Base-by-base conservation (phyloP, 1,284 basidiomycete genomes). In the Gyrodon tennesseensis region DNA sequence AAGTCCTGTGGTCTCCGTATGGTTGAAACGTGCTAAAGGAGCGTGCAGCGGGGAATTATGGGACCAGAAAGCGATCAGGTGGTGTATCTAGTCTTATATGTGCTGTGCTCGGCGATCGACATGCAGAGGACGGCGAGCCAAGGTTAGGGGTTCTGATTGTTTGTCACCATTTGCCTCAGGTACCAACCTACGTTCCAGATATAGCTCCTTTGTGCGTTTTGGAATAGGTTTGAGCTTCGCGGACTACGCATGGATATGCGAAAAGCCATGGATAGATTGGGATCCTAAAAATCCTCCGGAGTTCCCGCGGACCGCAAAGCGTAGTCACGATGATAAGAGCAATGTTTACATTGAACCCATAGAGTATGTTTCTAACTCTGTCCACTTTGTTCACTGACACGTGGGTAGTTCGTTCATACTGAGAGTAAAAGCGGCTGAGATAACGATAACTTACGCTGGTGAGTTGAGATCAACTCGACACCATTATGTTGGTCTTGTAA, bases 391-490 rank as follows among this genome's bases (percentile, higher is more conserved):
- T 29, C 31, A 56, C 62, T 62, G 54, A 70, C 63, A 56, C 34
- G 23, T 39, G 51, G 39, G 9, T 61, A 93, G 92, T 65, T 93
- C 92, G 0, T 94, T 94, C 76, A 90, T 97, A 41, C 69, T 97
- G 67, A 91, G 91, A 70, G 86, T 97, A 62, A 97, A 97, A 76
- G 95, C 92, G 0, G 91, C 94, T 0, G 94, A 96, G 74, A 91
- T 97, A 60, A 86, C 86, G n/a, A n/a, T n/a, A n/a, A n/a, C n/a
- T 3, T 79, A 82, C 18, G 84, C 91, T 25, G 89, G 93, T 88
- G 62, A 69, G 79, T 55, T 4, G 29, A 25, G 6, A 39, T 55
- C 37, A n/a, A 40, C 51, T 31, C 49, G 18, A 40, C 6, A 19
- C n/a, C 15, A 3, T 53, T 37, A 25, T 43, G n/a, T 60, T 49